Evolutionary conservation across 495 filamentous ascomycete genomes (phyloP).

Genomic region (Ramalina peruviana): DNA sequence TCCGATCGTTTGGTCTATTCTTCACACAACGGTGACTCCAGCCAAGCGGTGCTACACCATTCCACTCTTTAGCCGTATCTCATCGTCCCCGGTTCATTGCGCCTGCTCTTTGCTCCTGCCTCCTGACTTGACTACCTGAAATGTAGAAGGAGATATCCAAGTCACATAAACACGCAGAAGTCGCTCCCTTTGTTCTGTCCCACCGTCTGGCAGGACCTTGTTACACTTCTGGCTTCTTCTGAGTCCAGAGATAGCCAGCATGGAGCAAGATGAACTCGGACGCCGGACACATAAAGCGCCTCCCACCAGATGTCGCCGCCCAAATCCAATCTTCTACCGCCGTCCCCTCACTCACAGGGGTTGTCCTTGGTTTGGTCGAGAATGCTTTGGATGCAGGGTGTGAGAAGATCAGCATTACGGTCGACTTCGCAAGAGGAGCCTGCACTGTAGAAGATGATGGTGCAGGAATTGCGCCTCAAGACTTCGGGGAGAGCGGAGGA

Average conservation of each 20-base stretch:
- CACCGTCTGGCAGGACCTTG: no score
- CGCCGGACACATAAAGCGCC: conserved; percentile 39
- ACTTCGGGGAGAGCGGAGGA: conserved; percentile 58
- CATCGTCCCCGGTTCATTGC: no score
- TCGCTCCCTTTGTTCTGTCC: no score
- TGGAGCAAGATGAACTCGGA: conserved; percentile 1
- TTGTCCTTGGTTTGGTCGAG: conserved; percentile 59
- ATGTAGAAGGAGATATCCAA: no score
- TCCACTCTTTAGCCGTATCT: no score
- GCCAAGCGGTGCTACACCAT: no score
- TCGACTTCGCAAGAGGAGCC: conserved; percentile 64
- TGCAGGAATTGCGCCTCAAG: conserved; percentile 54
- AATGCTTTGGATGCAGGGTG: conserved; percentile 80
- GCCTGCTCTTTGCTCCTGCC: no score
- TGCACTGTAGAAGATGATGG: conserved; percentile 87
- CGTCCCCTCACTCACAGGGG: conserved; percentile 61
- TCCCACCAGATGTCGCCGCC: conserved; percentile 63
- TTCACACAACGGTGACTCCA: no score
- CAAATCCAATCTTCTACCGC: conserved; percentile 77
- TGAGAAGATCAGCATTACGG: conserved; percentile 50
- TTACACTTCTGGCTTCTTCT: no score
- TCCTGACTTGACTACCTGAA: no score
- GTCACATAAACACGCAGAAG: no score
- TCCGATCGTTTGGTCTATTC: no score
- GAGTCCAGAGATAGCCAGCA: background rate